Conservation (phyloP, 2,329 filamentous ascomycete species). For the Scedosporium apiospermum region DNA sequence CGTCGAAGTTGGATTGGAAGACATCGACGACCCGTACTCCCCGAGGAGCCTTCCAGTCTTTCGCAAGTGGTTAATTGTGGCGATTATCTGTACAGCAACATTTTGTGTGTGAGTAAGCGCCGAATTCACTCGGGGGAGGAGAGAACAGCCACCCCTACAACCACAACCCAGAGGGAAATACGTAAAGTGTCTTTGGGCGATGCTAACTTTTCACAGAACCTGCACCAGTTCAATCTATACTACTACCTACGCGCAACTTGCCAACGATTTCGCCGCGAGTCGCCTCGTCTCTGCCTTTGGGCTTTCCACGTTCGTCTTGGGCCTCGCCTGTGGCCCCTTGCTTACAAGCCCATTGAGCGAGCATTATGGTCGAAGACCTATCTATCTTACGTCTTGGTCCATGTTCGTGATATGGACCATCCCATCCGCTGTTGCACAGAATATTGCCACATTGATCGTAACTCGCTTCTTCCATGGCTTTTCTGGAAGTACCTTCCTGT, state of each 20-base stretch:
- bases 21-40: too few species aligned
- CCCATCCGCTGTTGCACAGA: constrained; percentile 70
- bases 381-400: constrained; percentile 67
- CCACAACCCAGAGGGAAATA: too few species aligned
- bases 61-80: too few species aligned
- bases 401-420: constrained; percentile 74
- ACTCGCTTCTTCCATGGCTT: constrained; percentile 70
- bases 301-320: constrained; percentile 73
- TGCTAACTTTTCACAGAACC: constrained; percentile 41
- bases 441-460: constrained; percentile 72
- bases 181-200: too few species aligned
- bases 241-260: constrained; percentile 68
- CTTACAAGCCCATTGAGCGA: constrained; percentile 56
- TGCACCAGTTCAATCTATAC: constrained; percentile 86
- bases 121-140: too few species aligned
- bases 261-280: constrained; percentile 62
- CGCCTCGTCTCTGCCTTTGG: constrained; percentile 69
- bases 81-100: too few species aligned
- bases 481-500: constrained; percentile 57
- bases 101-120: too few species aligned
- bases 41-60: too few species aligned
- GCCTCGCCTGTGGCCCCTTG: constrained; percentile 55
- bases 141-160: too few species aligned
- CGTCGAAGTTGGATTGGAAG: too few species aligned
- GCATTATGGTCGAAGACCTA: constrained; percentile 74